Percentiles rank a stretch among this genome's conserved stretches.
These are phyloP conservation scores for Balakata baccata DNA, from an alignment of 345 rosid genomes.

Conservation along the genomic window DNA sequence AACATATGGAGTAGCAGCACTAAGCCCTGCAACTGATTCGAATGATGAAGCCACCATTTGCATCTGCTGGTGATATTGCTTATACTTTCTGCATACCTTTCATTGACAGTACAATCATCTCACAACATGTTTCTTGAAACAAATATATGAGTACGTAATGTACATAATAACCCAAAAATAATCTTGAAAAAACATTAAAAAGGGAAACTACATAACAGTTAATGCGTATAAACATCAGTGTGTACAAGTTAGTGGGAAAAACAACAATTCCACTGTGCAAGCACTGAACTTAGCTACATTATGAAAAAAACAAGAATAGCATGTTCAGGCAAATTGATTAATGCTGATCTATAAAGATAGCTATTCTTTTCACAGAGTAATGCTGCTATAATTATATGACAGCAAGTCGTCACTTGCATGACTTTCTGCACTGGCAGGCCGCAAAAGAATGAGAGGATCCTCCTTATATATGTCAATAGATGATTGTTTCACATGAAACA, in stretches of 20 bases:
- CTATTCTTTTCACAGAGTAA: constrained; percentile 16
- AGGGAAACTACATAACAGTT: too few relatives aligned
- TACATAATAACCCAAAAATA: too few relatives aligned
- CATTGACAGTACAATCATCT: constrained; percentile 8
- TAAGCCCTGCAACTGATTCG: constrained; percentile 58
- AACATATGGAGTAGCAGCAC: constrained; percentile 50
- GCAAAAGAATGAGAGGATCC: not conserved
- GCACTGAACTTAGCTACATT: too few relatives aligned
- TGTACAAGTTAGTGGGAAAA: too few relatives aligned
- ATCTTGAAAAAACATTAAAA: too few relatives aligned
- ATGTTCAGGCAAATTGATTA: not conserved
- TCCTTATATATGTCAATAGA: not conserved
- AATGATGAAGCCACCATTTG: constrained; percentile 66
- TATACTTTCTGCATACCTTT: constrained; percentile 54
- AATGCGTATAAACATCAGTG: too few relatives aligned
- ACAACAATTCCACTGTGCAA: too few relatives aligned
- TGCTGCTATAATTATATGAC: constrained; percentile 22
- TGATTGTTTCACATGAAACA: constrained; percentile 4
- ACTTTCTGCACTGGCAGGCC: not conserved
- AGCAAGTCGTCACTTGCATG: constrained; percentile 4
- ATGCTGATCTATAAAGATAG: not conserved
- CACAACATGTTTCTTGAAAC: not conserved
- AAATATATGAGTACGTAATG: not conserved
- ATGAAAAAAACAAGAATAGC: not conserved
- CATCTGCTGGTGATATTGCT: constrained; percentile 60